Evolutionary conservation across 768 basidiomycete genomes (phyloP).

Genomic region (Leccinum disarticulatum): DNA sequence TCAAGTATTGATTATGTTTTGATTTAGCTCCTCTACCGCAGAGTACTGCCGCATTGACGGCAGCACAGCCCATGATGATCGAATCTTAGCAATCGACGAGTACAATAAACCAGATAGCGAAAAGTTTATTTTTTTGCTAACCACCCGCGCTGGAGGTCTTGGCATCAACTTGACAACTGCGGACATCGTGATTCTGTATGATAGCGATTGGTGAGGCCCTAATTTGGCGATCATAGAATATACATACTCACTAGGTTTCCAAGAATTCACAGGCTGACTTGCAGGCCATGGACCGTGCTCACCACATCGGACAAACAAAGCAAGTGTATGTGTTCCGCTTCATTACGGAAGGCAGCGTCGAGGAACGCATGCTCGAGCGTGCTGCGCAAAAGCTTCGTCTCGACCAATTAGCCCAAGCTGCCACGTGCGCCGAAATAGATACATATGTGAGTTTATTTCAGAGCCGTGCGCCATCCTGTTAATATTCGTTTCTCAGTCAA

Average conservation of each 20-base stretch:
- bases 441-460: conserved; percentile 55
- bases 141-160: conserved; percentile 94
- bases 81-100: conserved; percentile 93
- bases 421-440: conserved; percentile 89
- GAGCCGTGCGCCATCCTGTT: not conserved
- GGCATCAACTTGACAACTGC: conserved; percentile 96
- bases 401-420: conserved; percentile 89
- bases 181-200: conserved; percentile 93
- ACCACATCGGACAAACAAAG: conserved; percentile 91
- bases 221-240: not conserved
- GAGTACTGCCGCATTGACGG: conserved; percentile 98
- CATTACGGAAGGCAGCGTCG: conserved; percentile 84
- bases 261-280: conserved; percentile 99
- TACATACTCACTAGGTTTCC: conserved; percentile 4
- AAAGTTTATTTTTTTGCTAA: conserved; percentile 94
- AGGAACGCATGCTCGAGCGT: conserved; percentile 86
- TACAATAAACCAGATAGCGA: conserved; percentile 94
- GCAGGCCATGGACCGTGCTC: conserved; percentile 98
- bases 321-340: conserved; percentile 90
- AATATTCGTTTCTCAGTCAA: conserved; percentile 48
- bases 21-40: conserved; percentile 29
- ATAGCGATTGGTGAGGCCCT: conserved; percentile 84
- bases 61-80: conserved; percentile 93
- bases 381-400: conserved; percentile 93
- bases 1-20: not conserved